phyloP scores from a whole-genome alignment of 352 stramenopile species.

The Pythium brassicae region DNA sequence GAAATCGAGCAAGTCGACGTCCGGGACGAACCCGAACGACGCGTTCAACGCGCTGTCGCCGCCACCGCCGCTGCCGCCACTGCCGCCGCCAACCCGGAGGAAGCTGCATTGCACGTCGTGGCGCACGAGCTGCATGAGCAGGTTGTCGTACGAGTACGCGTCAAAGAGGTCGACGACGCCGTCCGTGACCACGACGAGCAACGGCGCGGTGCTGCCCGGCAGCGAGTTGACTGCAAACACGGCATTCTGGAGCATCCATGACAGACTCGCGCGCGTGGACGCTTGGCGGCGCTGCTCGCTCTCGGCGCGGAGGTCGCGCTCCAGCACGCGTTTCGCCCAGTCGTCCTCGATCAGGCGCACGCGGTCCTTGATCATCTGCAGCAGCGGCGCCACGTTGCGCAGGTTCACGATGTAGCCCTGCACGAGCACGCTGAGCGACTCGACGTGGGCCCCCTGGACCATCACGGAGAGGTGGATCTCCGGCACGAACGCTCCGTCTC shows the following conservation, averaged over 20 bases:
- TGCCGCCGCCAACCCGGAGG: slow-evolving; percentile 55
- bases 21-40: slow-evolving; percentile 83
- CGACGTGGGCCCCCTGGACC: slow-evolving; percentile 70
- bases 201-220: slow-evolving; percentile 60
- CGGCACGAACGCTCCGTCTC: slow-evolving; percentile 37
- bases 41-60: slow-evolving; percentile 47
- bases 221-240: slow-evolving; percentile 86
- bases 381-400: slow-evolving; percentile 45
- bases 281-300: slow-evolving; percentile 15
- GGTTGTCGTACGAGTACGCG: slow-evolving; percentile 77
- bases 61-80: slow-evolving; percentile 29
- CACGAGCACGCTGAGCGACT: slow-evolving; percentile 78
- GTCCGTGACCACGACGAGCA: slow-evolving; percentile 84
- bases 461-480: slow-evolving; percentile 81
- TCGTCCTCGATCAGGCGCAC: slow-evolving; percentile 82
- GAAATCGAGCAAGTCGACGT: slow-evolving; percentile 75
- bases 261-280: slow-evolving; percentile 46
- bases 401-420: slow-evolving; percentile 74
- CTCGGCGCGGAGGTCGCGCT: slow-evolving; percentile 16
- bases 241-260: slow-evolving; percentile 80
- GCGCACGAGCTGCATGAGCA: slow-evolving; percentile 86
- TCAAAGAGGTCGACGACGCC: slow-evolving; percentile 79
- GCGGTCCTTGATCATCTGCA: slow-evolving; percentile 68
- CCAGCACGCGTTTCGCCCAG: slow-evolving; percentile 48
- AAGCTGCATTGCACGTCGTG: slow-evolving; percentile 87